A percentile compares a stretch with the other conserved stretches of the same genome.
Evolutionary conservation across 163 green algal species (phyloP).

Genomic region (Chloroidium sp.): DNA sequence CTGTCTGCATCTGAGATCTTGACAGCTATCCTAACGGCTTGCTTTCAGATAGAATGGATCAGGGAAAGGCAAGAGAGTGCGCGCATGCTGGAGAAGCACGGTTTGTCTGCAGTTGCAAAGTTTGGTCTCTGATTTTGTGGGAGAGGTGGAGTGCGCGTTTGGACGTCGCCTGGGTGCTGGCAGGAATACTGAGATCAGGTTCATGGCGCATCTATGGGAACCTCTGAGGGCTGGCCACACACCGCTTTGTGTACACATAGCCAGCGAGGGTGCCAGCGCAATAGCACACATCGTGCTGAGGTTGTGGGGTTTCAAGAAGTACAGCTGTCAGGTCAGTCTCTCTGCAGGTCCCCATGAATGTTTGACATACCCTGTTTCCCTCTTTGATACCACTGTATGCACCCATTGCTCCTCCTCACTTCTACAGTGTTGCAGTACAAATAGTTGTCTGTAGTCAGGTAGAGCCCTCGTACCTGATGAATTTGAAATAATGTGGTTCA

Average conservation of each 20-base stretch:
- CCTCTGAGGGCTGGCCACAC: slow-evolving; percentile 38
- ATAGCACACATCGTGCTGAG: slow-evolving; percentile 2
- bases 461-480: not conserved
- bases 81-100: no score
- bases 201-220: slow-evolving; percentile 49
- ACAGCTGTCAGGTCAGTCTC: slow-evolving; percentile 5
- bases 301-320: slow-evolving; percentile 3
- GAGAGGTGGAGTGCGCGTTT: slow-evolving; percentile 18
- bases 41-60: no score
- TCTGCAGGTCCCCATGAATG: not conserved
- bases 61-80: no score
- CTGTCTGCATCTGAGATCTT: no score
- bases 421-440: not conserved
- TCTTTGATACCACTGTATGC: not conserved
- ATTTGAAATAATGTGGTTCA: no score
- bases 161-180: slow-evolving; percentile 22
- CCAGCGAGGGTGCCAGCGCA: slow-evolving; percentile 5
- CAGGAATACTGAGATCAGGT: slow-evolving; percentile 25
- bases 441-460: not conserved
- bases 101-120: slow-evolving; percentile 1
- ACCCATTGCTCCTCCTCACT: not conserved
- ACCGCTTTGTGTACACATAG: slow-evolving; percentile 26
- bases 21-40: no score
- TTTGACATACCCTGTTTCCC: no score
- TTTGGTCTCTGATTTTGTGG: slow-evolving; percentile 9